These are phyloP conservation scores for Melaleuca quinquenervia DNA, from an alignment of 345 rosid genomes.

Conservation along the genomic window DNA sequence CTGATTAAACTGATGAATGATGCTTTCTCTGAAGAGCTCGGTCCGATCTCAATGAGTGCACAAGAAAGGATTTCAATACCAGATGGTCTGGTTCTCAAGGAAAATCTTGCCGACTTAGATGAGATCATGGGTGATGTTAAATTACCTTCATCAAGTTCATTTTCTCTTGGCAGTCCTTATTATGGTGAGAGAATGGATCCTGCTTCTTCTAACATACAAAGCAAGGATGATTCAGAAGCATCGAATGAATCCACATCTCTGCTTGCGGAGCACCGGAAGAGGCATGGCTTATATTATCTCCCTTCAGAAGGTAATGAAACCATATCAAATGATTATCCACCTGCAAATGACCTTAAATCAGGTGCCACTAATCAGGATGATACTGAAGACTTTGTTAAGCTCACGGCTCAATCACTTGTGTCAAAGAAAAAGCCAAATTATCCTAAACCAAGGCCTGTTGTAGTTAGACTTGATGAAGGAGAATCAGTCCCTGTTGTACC, in stretches of 20 bases:
- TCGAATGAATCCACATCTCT: conserved; percentile 58
- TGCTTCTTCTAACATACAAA: conserved; percentile 21
- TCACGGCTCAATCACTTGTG: conserved; percentile 42
- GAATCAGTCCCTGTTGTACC: conserved; percentile 17
- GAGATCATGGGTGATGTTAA: conserved; percentile 36
- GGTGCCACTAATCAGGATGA: conserved; percentile 19
- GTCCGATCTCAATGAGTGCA: conserved; percentile 58
- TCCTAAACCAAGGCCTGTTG: conserved; percentile 83
- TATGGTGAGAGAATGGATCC: conserved; percentile 27
- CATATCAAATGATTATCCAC: conserved; percentile 54
- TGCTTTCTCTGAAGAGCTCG: conserved; percentile 65
- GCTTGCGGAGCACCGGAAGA: conserved; percentile 83
- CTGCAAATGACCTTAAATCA: conserved; percentile 51
- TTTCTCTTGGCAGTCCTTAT: conserved; percentile 22
- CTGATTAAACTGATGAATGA: conserved; percentile 36
- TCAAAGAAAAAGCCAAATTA: conserved; percentile 43
- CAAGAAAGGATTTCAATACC: conserved; percentile 60
- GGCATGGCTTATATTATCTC: conserved; percentile 76
- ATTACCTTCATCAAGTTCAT: conserved; percentile 27
- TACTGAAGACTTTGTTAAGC: conserved; percentile 32
- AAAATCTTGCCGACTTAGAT: conserved; percentile 63
- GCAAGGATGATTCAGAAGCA: conserved; percentile 46
- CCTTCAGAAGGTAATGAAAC: conserved; percentile 44
- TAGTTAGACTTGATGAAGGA: conserved; percentile 79
- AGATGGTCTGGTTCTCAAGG: conserved; percentile 53